These are phyloP conservation scores for Sarocladium oryzae DNA, from an alignment of 2,329 filamentous ascomycete species.

Conservation along the genomic window DNA sequence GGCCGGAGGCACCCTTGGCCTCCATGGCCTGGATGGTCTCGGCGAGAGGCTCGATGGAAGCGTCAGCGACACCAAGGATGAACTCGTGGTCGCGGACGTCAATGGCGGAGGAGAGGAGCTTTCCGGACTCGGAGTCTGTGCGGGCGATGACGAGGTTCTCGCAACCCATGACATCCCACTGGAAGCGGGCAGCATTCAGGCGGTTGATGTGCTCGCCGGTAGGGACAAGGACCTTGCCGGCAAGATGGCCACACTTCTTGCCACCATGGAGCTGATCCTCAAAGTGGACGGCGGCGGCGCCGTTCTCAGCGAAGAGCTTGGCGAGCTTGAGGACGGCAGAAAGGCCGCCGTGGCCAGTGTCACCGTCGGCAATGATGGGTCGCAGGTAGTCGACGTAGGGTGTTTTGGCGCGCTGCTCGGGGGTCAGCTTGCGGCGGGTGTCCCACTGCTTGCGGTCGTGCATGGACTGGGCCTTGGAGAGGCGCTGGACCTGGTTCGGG, in stretches of 20 bases:
- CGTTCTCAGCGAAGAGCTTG: constrained; percentile 95
- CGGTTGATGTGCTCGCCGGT: constrained; percentile 95
- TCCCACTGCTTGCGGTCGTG: constrained; percentile 97
- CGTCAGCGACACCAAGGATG: constrained; percentile 78
- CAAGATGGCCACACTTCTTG: constrained; percentile 96
- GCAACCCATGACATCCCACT: constrained; percentile 96
- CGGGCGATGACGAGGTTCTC: constrained; percentile 94
- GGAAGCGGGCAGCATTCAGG: constrained; percentile 83
- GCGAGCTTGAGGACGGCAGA: constrained; percentile 92
- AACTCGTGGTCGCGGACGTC: constrained; percentile 96
- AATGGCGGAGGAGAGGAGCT: constrained; percentile 81
- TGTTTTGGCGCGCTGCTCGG: constrained; percentile 65
- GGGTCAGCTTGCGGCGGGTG: constrained; percentile 66
- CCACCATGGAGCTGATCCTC: constrained; percentile 97
- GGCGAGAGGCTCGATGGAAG: constrained; percentile 69
- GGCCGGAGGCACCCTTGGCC: constrained; percentile 63
- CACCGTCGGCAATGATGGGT: constrained; percentile 92
- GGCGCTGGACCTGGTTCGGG: constrained; percentile 91
- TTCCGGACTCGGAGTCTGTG: constrained; percentile 92
- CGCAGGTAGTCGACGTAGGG: constrained; percentile 89
- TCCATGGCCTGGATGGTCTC: constrained; percentile 92
- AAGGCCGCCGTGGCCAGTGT: constrained; percentile 90
- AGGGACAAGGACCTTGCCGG: constrained; percentile 91
- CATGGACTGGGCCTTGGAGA: constrained; percentile 94
- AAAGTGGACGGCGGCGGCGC: constrained; percentile 92